Conservation (phyloP, 169 alveolate species). For the Plasmodium coatneyi region DNA sequence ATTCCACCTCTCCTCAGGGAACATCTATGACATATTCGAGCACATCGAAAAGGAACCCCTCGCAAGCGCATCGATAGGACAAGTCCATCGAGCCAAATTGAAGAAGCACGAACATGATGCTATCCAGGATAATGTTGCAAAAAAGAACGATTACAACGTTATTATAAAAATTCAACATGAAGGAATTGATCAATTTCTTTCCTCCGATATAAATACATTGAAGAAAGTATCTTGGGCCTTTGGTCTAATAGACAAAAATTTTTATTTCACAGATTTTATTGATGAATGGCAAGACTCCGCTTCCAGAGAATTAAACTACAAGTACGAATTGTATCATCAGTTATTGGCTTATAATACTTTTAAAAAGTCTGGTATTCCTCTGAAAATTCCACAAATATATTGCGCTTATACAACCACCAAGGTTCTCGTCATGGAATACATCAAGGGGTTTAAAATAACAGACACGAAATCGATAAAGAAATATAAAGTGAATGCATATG, state of each 20-base stretch:
- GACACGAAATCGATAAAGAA: conserved; percentile 81
- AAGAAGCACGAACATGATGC: conserved; percentile 29
- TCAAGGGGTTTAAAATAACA: conserved; percentile 90
- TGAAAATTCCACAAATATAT: conserved; percentile 86
- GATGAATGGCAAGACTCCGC: conserved; percentile 92
- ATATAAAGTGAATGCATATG: conserved; percentile 75
- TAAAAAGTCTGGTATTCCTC: conserved; percentile 84
- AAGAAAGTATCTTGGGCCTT: conserved; percentile 86
- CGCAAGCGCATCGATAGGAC: conserved; percentile 91
- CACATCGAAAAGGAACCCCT: conserved; percentile 84
- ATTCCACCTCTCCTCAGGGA: not conserved
- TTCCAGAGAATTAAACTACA: conserved; percentile 89
- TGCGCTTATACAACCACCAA: conserved; percentile 84
- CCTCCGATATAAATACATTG: conserved; percentile 84
- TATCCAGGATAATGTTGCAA: not conserved
- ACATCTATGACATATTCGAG: conserved; percentile 71
- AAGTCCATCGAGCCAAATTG: conserved; percentile 85
- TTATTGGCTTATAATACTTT: conserved; percentile 84
- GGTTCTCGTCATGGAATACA: conserved; percentile 91
- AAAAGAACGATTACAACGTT: conserved; percentile 80
- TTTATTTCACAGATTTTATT: conserved; percentile 84
- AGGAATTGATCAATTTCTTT: conserved; percentile 83
- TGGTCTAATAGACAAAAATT: conserved; percentile 78
- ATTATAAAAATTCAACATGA: conserved; percentile 88
- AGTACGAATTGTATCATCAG: conserved; percentile 86